Base-by-base conservation (phyloP, 495 filamentous ascomycete species). In the Trichoderma gamsii region DNA sequence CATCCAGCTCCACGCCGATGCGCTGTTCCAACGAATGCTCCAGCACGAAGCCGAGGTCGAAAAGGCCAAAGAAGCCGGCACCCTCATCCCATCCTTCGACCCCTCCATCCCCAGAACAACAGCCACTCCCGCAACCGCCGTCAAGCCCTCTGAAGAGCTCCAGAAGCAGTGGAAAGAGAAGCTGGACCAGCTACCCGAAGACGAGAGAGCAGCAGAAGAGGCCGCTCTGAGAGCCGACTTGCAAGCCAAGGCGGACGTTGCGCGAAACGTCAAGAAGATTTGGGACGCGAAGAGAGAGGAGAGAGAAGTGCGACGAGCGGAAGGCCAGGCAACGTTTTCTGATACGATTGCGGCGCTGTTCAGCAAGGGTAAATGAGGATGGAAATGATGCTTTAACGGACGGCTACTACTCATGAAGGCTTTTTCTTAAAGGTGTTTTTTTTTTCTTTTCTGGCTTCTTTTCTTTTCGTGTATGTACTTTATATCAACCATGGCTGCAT, bases 1-100 rank as follows among this genome's bases (percentile, higher is more conserved):
- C 67, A 96, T 99, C 69, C 95, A 99, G 79, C 91, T 99, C 90
- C 92, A 96, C 77, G 93, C 92, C 65, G 92, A 97, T 78, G 87
- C 84, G 66, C 81, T 97, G 41, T 97, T 93, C 75, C 92, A 95
- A 70, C 84, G 87, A 70, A 90, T 97, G 89, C 77, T 94, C 23
- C 82, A 84, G 64, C 92, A 93, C 73, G 92, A 97, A 78, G 78
- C 78, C 51, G 83, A 81, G 70, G 84, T 90, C 27, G 82, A 88
- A 67, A 81, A 86, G 71, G 91, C 91, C 25, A 88, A 86, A 77
- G 79, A 82, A 1, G 87, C 86, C 69, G 89, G 89, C 0, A 68
- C 71, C 52, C 81, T 82, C 7, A 71, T 79, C 59, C 86, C 86
- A 0, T 71, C 68, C 21, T 87, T 87, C 71, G 72, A 76, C 5